Evolutionary conservation across 306 rosid species (phyloP), one percentile per base, ranked within the genome.

Genomic region (Corylus avellana): DNA sequence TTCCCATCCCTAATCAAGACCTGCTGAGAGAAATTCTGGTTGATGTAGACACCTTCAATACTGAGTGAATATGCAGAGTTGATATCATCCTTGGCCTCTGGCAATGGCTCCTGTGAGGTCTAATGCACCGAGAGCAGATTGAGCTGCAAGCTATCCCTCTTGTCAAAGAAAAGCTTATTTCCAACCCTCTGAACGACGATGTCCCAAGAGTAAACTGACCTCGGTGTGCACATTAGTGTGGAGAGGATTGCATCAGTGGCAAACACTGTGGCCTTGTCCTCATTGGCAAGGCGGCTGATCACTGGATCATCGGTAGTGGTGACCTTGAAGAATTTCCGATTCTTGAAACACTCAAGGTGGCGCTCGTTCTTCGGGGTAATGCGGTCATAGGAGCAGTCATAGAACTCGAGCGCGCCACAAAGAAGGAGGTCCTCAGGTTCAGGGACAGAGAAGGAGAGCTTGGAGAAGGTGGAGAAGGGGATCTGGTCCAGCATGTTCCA

Each of bases 401-500:
- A 94, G 79, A 83, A 87, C 85, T 94, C 97, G 1, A 94, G 92
- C 0, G 85, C 97, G 1, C 97, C 97, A 49, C 97, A 92, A 47
- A 91, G 81, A 3, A 91, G 91, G 51, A 94, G 92, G 37, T 94
- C 98, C 27, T 91, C 92, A 0, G 98, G 98, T 47, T 94, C 98
- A 0, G 95, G 91, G 4, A 85, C 97, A 0, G 89, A 73, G 85
- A 91, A 94, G 8, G 98, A 94, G 17, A 94, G 95, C 86, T 94
- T 94, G 0, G 97, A 91, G 90, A 94, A 91, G 3, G 97, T 91
- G 10, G 95, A 90, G 82, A 94, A 94, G 0, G 97, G 97, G 75
- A 94, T 92, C 90, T 94, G 97, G 7, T 94, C 98, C 1, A 89
- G 94, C 97, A 92, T 94, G 75, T 92, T 92, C 98, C 98, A 94